Conservation (phyloP, 1,139 yeast genomes). For the Zhuliangozyma parablackwelliae region DNA sequence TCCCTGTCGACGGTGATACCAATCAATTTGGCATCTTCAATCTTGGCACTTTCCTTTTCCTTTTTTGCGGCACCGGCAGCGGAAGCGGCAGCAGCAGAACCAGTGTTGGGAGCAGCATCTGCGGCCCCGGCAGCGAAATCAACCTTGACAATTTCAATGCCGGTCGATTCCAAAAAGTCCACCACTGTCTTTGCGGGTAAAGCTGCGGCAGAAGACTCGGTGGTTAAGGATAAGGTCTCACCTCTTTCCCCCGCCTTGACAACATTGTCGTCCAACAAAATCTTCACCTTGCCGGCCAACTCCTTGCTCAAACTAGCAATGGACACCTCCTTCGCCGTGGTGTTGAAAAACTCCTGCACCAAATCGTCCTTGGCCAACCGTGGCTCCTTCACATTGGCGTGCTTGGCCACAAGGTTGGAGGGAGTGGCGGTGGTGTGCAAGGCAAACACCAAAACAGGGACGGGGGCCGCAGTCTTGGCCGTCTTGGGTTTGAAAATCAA, state of each 20-base stretch:
- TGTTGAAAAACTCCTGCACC: conserved; percentile 60
- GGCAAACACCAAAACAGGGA: conserved; percentile 80
- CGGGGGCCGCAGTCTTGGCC: conserved; percentile 75
- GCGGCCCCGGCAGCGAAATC: conserved; percentile 55
- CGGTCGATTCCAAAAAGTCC: conserved; percentile 53
- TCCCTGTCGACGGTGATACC: conserved; percentile 95
- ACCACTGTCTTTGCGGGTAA: conserved; percentile 49
- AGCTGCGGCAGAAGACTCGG: conserved; percentile 55
- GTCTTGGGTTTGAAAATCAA: conserved; percentile 90
- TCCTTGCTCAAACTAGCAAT: conserved; percentile 53
- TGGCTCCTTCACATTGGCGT: conserved; percentile 77
- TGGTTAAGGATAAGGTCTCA: conserved; percentile 52
- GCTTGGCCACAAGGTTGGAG: conserved; percentile 55
- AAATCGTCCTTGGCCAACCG: conserved; percentile 82
- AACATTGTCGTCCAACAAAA: conserved; percentile 61
- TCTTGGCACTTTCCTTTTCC: conserved; percentile 48
- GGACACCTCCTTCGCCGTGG: conserved; percentile 63
- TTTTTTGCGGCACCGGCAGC: conserved; percentile 23
- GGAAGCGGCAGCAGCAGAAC: conserved; percentile 21
- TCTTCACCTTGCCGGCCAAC: conserved; percentile 59
- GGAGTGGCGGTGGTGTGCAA: conserved; percentile 70
- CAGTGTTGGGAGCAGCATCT: conserved; percentile 31
- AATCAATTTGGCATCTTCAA: conserved; percentile 87
- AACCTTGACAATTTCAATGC: conserved; percentile 50
- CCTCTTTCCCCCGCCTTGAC: conserved; percentile 30